These are phyloP conservation scores for Fusarium irregulare DNA, from an alignment of 2,329 filamentous ascomycete genomes.

Conservation along the genomic window DNA sequence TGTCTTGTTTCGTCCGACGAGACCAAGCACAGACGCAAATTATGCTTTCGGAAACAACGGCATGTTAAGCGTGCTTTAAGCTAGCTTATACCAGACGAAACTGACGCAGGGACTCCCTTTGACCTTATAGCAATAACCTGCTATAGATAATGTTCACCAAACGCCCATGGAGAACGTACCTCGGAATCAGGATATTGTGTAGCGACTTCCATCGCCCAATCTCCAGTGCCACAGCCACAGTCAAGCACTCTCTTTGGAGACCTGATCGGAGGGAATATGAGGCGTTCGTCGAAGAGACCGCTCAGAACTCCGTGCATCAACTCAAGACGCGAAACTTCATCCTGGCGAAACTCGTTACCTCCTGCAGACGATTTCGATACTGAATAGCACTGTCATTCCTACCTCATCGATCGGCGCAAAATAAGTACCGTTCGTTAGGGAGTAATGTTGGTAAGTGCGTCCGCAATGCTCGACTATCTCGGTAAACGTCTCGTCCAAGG, in stretches of 20 bases:
- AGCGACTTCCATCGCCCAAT: conserved; percentile 78
- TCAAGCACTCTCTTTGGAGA: conserved; percentile 72
- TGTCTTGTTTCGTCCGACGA: neutral
- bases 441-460: conserved; percentile 74
- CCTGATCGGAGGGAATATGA: conserved; percentile 76
- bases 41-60: neutral
- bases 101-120: neutral
- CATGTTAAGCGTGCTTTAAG: neutral
- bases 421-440: conserved; percentile 72
- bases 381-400: conserved; percentile 41
- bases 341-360: conserved; percentile 57
- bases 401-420: conserved; percentile 80
- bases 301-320: conserved; percentile 72
- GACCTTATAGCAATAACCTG: neutral
- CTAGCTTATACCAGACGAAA: neutral
- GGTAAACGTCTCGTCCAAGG: conserved; percentile 68
- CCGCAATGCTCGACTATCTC: conserved; percentile 70
- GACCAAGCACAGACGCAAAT: neutral
- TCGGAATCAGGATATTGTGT: conserved; percentile 71
- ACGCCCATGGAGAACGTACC: conserved; percentile 55
- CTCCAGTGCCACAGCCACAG: conserved; percentile 77
- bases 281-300: conserved; percentile 71
- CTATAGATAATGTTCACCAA: neutral
- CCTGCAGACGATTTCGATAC: conserved; percentile 6
- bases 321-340: conserved; percentile 74